Evolutionary conservation across 2,329 filamentous ascomycete genomes (phyloP).

Genomic region (Graphilbum sp.): DNA sequence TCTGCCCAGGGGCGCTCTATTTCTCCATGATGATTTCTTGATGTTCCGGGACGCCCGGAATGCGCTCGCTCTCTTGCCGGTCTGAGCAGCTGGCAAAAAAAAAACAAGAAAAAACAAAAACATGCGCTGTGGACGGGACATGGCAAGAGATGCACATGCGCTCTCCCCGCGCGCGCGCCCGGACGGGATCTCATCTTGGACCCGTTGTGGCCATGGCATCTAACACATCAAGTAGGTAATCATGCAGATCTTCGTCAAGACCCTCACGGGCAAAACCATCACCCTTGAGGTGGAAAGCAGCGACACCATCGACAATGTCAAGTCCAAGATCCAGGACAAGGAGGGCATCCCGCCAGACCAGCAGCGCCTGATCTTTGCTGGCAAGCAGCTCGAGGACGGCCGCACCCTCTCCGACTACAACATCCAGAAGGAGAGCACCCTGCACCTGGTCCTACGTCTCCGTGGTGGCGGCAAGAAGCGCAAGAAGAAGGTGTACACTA

Average conservation of each 20-base stretch:
- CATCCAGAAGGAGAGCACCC: constrained; percentile 99
- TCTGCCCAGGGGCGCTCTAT: background rate
- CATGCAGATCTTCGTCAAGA: constrained; percentile 68
- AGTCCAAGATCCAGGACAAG: constrained; percentile 98
- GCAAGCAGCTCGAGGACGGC: constrained; percentile 99
- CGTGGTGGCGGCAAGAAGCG: constrained; percentile 99
- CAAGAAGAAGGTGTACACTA: constrained; percentile 99
- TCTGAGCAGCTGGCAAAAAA: no score
- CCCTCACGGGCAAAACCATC: constrained; percentile 99
- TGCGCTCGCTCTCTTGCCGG: no score
- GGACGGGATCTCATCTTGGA: no score
- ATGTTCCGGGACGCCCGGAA: no score
- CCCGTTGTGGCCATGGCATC: no score
- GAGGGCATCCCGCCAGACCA: constrained; percentile 98
- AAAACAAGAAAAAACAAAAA: no score
- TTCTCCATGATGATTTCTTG: background rate
- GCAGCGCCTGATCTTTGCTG: constrained; percentile 98
- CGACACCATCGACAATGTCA: constrained; percentile 99
- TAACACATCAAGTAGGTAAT: no score
- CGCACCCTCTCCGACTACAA: constrained; percentile 99
- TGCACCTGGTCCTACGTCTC: constrained; percentile 93
- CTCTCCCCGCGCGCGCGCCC: no score
- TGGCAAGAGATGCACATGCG: no score
- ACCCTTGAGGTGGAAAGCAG: constrained; percentile 99
- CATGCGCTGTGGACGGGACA: no score